phyloP scores from a whole-genome alignment of 108 stramenopile species.

The Skeletonema potamos region DNA sequence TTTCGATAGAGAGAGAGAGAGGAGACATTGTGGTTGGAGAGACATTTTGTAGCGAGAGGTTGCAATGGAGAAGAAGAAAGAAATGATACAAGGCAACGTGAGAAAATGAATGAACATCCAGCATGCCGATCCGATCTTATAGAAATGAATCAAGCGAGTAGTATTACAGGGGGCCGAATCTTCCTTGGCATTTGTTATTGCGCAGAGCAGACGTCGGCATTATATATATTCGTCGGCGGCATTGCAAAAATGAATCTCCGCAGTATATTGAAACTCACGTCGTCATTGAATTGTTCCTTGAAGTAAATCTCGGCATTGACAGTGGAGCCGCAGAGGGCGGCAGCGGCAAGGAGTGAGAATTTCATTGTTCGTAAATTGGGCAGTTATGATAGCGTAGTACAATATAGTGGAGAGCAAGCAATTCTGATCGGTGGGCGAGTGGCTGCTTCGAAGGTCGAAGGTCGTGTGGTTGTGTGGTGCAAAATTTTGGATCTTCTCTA shows the following conservation, averaged over 20 bases:
- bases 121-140: too few species aligned
- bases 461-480: background rate
- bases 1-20: too few species aligned
- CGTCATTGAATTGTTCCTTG: slow-evolving; percentile 90
- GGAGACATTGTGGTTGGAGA: too few species aligned
- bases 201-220: background rate
- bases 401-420: too few species aligned
- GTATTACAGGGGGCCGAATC: background rate
- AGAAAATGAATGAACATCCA: background rate
- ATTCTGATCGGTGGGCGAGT: too few species aligned
- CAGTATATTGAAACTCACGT: slow-evolving; percentile 59
- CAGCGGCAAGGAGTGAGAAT: slow-evolving; percentile 60
- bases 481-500: background rate
- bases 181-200: background rate
- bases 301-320: slow-evolving; percentile 68
- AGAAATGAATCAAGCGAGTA: too few species aligned
- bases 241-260: background rate
- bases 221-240: too few species aligned
- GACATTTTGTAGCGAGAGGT: background rate
- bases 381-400: too few species aligned
- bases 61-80: background rate
- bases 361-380: slow-evolving; percentile 65
- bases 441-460: too few species aligned
- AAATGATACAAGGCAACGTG: background rate
- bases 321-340: slow-evolving; percentile 50